Base-by-base conservation (phyloP, 371 early-diverging fungal genomes). In the Caulochytrium protostelioides region DNA sequence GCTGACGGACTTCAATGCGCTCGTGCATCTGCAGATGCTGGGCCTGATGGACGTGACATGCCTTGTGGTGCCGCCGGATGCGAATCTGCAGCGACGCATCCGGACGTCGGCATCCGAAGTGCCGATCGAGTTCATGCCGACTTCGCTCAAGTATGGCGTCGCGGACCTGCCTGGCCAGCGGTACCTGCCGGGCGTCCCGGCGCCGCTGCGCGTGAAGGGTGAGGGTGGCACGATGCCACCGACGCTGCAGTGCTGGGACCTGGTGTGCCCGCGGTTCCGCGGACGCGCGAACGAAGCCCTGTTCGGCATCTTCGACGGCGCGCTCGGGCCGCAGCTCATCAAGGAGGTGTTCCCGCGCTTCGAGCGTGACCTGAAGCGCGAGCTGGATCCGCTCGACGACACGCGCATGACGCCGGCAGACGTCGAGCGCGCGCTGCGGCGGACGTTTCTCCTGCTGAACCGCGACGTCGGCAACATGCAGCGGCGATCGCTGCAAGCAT, bases 31-130 rank as follows among this genome's bases (percentile, higher is more conserved):
- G 14, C 70, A 79, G 6, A 71, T 79, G 44, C 52, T 89, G 32
- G 86, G 90, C 6, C 49, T 89, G 14, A 73, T 85, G 76, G 83
- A 85, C 46, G 70, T 89, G 10, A 84, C 83, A 0, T 72, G 80
- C 34, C 51, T 81, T 38, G 66, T 67, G 4, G 76, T 81, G 0
- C 67, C 71, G 10, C 89, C 85, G 0, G 85, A 84, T 30, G 83
- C 86, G 37, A 70, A 70, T 22, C 58, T 59, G 21, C 70, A 79
- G 25, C 62, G 84, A 12, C 74, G 90, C 32, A 72, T 86, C 13
- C 70, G 90, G 31, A 85, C 82, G 0, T 79, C 83, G 0, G 74
- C 73, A 19, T 76, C 82, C 14, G 74, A 50, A 24, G 35, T 47
- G 32, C 37, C 50, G 4, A 32, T 43, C 37, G 27, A 34, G 7